phyloP scores from a whole-genome alignment of 2,329 filamentous ascomycete genomes.

The Ciborinia camelliae region DNA sequence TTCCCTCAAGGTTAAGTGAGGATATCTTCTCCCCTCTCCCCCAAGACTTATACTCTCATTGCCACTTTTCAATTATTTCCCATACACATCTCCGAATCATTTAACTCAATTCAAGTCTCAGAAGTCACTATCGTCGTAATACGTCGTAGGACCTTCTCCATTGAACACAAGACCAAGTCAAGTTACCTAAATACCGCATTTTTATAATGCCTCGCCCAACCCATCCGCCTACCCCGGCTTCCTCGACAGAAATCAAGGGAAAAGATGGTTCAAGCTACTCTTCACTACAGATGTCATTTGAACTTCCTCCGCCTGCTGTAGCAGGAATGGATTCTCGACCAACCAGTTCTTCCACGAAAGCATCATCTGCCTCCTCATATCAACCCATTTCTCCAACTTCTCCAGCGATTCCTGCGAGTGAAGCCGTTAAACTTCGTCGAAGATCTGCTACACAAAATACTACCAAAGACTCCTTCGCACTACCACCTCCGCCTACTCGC shows the following conservation, averaged over 20 bases:
- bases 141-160: neutral
- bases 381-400: constrained; percentile 45
- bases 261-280: constrained; percentile 64
- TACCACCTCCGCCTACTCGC: constrained; percentile 88
- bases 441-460: constrained; percentile 44
- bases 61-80: neutral
- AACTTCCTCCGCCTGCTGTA: constrained; percentile 74
- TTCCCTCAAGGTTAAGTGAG: neutral
- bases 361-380: constrained; percentile 50
- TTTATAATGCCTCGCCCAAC: constrained; percentile 60
- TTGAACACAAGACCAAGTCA: constrained; percentile 17
- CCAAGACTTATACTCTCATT: neutral
- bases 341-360: constrained; percentile 44
- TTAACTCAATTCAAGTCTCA: neutral
- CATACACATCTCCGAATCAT: neutral
- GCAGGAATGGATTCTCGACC: constrained; percentile 46
- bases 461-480: constrained; percentile 63
- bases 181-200: constrained; percentile 21
- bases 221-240: constrained; percentile 72
- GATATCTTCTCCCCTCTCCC: neutral
- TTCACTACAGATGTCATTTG: constrained; percentile 65
- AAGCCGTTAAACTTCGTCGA: constrained; percentile 43
- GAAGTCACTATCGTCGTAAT: neutral
- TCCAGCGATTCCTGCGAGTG: constrained; percentile 39
- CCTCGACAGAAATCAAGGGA: constrained; percentile 74